Percentiles rank a stretch among this genome's conserved stretches.
phyloP scores from a whole-genome alignment of 2,329 filamentous ascomycete species.

The Diplodia corticola region DNA sequence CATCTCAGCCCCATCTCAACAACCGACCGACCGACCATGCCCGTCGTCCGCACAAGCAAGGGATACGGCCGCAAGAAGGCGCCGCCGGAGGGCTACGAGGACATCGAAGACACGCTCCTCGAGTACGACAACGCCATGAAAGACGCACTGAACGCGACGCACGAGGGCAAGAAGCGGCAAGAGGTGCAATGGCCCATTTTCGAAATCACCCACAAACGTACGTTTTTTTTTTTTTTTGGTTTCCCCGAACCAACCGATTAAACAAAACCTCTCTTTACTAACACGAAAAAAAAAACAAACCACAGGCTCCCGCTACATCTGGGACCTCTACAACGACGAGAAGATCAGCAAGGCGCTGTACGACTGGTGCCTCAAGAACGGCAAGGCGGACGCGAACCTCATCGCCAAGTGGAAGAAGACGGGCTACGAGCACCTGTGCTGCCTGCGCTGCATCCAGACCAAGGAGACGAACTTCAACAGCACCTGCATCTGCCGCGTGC shows the following conservation, averaged over 20 bases:
- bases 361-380: conserved; percentile 95
- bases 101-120: conserved; percentile 83
- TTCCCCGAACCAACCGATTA: neutral
- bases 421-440: conserved; percentile 97
- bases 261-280: too few species aligned
- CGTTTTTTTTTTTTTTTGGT: conserved; percentile 31
- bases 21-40: conserved; percentile 55
- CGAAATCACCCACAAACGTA: conserved; percentile 91
- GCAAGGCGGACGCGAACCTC: conserved; percentile 89
- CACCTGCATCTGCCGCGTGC: conserved; percentile 95
- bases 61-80: conserved; percentile 71
- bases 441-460: conserved; percentile 94
- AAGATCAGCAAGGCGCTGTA: conserved; percentile 91
- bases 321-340: conserved; percentile 96
- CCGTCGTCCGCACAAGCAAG: conserved; percentile 67
- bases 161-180: conserved; percentile 78
- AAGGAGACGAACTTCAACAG: conserved; percentile 99
- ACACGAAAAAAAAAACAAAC: too few species aligned
- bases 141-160: conserved; percentile 86
- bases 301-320: conserved; percentile 81
- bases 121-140: conserved; percentile 92
- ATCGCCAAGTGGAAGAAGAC: conserved; percentile 99
- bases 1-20: neutral
- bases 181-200: conserved; percentile 97
- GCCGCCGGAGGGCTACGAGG: conserved; percentile 81